Percentiles rank a stretch among this genome's conserved stretches.
These are phyloP conservation scores for Alternaria angustiovoidea DNA, from an alignment of 2,329 filamentous ascomycete genomes.

Conservation along the genomic window DNA sequence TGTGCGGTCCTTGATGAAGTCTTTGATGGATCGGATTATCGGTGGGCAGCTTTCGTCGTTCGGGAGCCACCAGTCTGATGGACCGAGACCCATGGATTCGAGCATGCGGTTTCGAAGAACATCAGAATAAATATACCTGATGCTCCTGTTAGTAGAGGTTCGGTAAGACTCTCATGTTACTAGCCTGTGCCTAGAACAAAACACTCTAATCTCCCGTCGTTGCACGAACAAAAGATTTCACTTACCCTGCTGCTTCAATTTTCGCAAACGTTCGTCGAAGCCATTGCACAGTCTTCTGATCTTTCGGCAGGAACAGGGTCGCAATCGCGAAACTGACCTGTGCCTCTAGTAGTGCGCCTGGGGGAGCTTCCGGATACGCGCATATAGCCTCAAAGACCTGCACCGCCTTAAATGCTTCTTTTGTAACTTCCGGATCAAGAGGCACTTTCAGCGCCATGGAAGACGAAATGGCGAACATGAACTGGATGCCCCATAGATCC, in stretches of 20 bases:
- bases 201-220: background rate
- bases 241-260: constrained; percentile 81
- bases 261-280: constrained; percentile 78
- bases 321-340: constrained; percentile 81
- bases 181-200: background rate
- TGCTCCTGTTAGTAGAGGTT: constrained; percentile 14
- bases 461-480: constrained; percentile 83
- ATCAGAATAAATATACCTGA: constrained; percentile 82
- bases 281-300: constrained; percentile 78
- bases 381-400: constrained; percentile 82
- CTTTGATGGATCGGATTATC: constrained; percentile 78
- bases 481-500: constrained; percentile 79
- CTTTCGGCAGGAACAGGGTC: constrained; percentile 79
- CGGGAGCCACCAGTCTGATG: constrained; percentile 88
- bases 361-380: constrained; percentile 73
- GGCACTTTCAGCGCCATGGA: constrained; percentile 64
- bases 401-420: constrained; percentile 73
- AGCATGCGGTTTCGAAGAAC: constrained; percentile 79
- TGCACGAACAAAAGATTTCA: constrained; percentile 21
- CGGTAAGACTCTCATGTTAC: background rate
- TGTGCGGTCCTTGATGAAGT: constrained; percentile 81
- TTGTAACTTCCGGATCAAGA: constrained; percentile 62
- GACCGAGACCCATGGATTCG: constrained; percentile 75
- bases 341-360: constrained; percentile 74
- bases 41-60: constrained; percentile 78